Evolutionary conservation across 1,284 basidiomycete genomes (phyloP).

Genomic region (Ganoderma lucidum): DNA sequence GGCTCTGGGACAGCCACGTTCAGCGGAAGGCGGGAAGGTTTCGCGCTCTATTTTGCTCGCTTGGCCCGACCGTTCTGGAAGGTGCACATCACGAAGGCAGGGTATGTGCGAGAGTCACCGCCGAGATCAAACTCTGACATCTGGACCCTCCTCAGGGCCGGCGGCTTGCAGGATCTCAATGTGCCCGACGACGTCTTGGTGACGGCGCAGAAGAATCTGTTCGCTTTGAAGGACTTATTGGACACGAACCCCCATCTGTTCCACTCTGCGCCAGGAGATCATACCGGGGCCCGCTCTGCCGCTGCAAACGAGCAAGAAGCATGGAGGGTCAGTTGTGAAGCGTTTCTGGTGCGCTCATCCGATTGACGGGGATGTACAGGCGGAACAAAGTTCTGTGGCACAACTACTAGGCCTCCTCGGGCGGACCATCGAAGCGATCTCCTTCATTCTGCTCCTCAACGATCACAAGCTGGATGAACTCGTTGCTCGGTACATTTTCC

Average conservation of each 20-base stretch:
- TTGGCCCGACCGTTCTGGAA: conserved; percentile 91
- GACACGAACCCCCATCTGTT: conserved; percentile 83
- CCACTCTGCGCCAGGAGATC: conserved; percentile 76
- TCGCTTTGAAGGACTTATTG: conserved; percentile 78
- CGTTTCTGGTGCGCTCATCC: background rate
- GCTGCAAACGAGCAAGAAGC: conserved; percentile 78
- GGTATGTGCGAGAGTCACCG: conserved; percentile 49
- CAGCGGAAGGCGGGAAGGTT: conserved; percentile 90
- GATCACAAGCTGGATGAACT: conserved; percentile 93
- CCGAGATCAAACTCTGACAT: conserved; percentile 2
- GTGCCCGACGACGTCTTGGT: conserved; percentile 71
- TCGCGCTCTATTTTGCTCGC: conserved; percentile 88
- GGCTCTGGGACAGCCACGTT: conserved; percentile 80
- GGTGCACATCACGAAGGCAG: conserved; percentile 70
- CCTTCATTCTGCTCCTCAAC: conserved; percentile 90
- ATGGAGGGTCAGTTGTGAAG: conserved; percentile 67
- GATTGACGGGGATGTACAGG: conserved; percentile 48
- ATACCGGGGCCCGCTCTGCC: conserved; percentile 58
- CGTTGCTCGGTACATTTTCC: conserved; percentile 72
- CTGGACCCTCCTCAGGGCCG: conserved; percentile 16
- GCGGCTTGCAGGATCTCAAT: conserved; percentile 60
- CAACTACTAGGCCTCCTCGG: conserved; percentile 79
- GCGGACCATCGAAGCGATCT: conserved; percentile 90
- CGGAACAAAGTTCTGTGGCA: conserved; percentile 82
- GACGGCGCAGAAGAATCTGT: conserved; percentile 81